Base-by-base conservation (phyloP, 1,284 basidiomycete genomes). In the Melampsora larici-populina region DNA sequence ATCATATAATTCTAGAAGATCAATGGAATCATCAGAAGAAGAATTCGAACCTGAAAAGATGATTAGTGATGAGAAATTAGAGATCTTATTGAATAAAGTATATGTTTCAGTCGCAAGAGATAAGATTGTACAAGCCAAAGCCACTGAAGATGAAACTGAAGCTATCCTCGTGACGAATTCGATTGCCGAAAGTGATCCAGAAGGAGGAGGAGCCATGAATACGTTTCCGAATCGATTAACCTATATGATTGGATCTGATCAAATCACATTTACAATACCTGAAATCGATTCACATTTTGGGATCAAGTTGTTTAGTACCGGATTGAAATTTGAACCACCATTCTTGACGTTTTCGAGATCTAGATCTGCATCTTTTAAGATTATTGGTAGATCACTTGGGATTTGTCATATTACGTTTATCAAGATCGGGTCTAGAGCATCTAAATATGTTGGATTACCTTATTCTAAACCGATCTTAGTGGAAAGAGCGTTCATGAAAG, bases 401-500 rank as follows among this genome's bases (percentile, higher is more conserved):
- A 84, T 88, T 26, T 92, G 92, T 83, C 89, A 89, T 43, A 88
- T 96, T 81, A 87, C 92, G 71, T 90, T 97, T 86, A 87, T 89
- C 82, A 89, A 92, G 67, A 87, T 89, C 62, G 93, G 94, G 1
- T 86, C 88, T 17, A 92, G 92, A 83, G 92, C 94, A 0, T 85
- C 91, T 55, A 87, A 89, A 67, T 97, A 97, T 83, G 86, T 88
- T 0, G 90, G 90, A 24, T 85, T 97, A 36, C 91, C 93, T 21
- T 86, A 91, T 71, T 91, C 89, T 81, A 89, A 88, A 79, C 87
- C 89, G 9, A 86, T 97, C 80, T 86, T 88, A 33, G 89, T 97
- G 78, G 94, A 97, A 83, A 89, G 94, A 31, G 90, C 91, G 0
- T 95, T 95, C 85, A 96, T 97, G 94, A 89, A 90, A 69, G 91